Evolutionary conservation across 106 monocot species (phyloP).

Genomic region (Vanilla planifolia): DNA sequence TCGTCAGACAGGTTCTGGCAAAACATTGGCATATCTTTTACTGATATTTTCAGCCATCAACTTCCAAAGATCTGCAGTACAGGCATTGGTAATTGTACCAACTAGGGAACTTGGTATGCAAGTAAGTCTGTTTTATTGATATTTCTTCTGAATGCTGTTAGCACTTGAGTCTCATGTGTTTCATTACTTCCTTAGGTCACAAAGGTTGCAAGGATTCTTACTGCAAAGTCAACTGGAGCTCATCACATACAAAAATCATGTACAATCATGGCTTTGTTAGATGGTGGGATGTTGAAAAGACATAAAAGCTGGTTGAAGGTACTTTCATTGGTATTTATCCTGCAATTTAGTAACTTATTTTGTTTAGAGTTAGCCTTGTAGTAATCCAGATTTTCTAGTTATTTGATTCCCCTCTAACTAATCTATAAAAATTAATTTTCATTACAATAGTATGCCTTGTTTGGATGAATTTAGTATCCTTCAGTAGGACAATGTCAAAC

Average conservation of each 20-base stretch:
- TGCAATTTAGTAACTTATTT: too few relatives aligned
- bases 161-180: neutral
- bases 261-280: constrained; percentile 88
- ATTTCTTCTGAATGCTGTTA: neutral
- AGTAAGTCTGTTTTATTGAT: constrained; percentile 30
- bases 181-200: constrained; percentile 52
- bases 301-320: constrained; percentile 95
- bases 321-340: too few relatives aligned
- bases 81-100: constrained; percentile 89
- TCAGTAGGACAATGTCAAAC: too few relatives aligned
- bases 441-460: neutral
- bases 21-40: constrained; percentile 89
- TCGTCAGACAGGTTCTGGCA: constrained; percentile 95
- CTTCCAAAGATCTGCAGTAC: constrained; percentile 65
- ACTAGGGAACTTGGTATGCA: constrained; percentile 99
- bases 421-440: too few relatives aligned
- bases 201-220: constrained; percentile 82
- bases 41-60: constrained; percentile 68
- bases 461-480: neutral
- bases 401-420: too few relatives aligned
- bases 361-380: too few relatives aligned
- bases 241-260: constrained; percentile 43
- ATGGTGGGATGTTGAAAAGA: constrained; percentile 91
- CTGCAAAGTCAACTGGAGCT: constrained; percentile 52
- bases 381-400: neutral